Conservation (phyloP, 192 early-diverging fungal species). For the Coemansia sp. region DNA sequence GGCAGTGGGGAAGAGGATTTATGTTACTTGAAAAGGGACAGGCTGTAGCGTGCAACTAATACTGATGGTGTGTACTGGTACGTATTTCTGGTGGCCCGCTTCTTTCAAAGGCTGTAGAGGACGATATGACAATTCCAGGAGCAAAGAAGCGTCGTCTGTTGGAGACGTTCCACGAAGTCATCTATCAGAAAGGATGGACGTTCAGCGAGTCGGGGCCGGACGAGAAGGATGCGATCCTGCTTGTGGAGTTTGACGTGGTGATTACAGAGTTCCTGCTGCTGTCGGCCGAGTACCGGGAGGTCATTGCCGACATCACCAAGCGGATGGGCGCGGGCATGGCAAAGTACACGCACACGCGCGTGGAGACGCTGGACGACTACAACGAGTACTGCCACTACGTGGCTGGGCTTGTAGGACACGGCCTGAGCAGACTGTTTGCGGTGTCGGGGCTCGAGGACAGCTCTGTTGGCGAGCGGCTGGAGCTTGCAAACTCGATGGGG, state of each 20-base stretch:
- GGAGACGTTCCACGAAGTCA: slow-evolving; percentile 75
- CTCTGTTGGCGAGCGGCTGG: slow-evolving; percentile 51
- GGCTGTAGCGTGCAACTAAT: slow-evolving; percentile 1
- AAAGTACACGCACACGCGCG: slow-evolving; percentile 68
- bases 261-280: slow-evolving; percentile 86
- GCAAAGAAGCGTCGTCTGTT: slow-evolving; percentile 77
- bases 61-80: neutral
- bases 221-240: slow-evolving; percentile 91
- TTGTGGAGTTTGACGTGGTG: slow-evolving; percentile 87
- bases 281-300: slow-evolving; percentile 67
- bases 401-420: slow-evolving; percentile 92
- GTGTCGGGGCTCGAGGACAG: slow-evolving; percentile 78
- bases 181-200: slow-evolving; percentile 77
- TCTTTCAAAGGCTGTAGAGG: slow-evolving; percentile 56
- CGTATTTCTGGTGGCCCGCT: neutral
- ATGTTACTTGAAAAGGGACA: neutral
- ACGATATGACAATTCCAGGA: slow-evolving; percentile 91
- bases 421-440: slow-evolving; percentile 87
- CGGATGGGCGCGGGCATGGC: slow-evolving; percentile 97
- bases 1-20: neutral
- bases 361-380: slow-evolving; percentile 83
- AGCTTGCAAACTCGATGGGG: slow-evolving; percentile 90
- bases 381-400: slow-evolving; percentile 98
- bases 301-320: slow-evolving; percentile 89
- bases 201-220: slow-evolving; percentile 82